Evolutionary conservation across 495 filamentous ascomycete genomes (phyloP), one percentile per base, ranked within the genome.

Genomic region (Lasiosphaeriaceae sp.): DNA sequence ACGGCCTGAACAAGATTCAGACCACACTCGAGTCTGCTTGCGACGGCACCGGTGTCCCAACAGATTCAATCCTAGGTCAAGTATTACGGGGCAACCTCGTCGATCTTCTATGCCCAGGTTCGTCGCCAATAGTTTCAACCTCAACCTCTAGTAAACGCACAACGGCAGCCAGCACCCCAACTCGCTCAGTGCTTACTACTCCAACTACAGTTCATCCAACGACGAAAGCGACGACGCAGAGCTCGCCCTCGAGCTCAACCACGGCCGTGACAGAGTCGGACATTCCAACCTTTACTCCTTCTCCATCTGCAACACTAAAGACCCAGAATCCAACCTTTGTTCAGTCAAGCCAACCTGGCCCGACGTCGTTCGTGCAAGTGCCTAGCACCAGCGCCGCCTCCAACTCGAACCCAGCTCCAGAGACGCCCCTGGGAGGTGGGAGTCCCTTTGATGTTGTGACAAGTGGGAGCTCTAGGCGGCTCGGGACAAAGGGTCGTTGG

Each of bases 11-110:
- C 17, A 45, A 58, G 21, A 48, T 61, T 19, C 58, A 68, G 56
- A 37, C 50, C 8, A 59, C 54, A 11, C 26, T 77, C 34, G 48
- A 66, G 24, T 43, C 53, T 14, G 70, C 61, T 16, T 77, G 75
- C 53, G 57, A 47, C 24, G 63, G 56, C 39, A 57, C 65, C 21
- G 50, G 58, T 31, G 70, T 69, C 16, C 56, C 62, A 8, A 2
- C 37, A 9, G 43, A 39, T 20, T 72, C 75, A 31, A 50, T 76
- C 16, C 60, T 77, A 11, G 73, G 70, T 7, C 64, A 69, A 29
- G 65, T 64, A 8, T 57, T 76, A 54, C 54, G 47, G 56, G 72
- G 73, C 34, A 63, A 59, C 44, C 57, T 77, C 37, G 62, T 71
- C 6, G 50, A 61, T 26, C 49, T 69, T 11, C 49, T 77, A n/a